Evolutionary conservation across 768 basidiomycete species (phyloP).

Genomic region (Auriculariales sp.): DNA sequence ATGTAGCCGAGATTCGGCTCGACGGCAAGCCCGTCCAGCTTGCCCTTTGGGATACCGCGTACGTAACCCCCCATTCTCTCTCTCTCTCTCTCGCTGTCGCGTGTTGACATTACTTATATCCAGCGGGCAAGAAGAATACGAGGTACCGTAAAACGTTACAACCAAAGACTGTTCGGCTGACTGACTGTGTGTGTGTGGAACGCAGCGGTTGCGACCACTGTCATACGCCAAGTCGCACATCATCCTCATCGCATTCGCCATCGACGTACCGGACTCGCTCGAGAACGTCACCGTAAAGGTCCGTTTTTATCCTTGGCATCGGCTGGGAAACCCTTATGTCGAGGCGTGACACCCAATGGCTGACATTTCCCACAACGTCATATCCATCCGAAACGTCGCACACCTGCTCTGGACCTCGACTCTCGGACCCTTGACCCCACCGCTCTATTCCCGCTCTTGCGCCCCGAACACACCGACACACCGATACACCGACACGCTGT

Average conservation of each 20-base stretch:
- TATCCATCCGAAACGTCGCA: neutral
- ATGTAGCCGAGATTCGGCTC: constrained; percentile 93
- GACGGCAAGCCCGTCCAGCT: constrained; percentile 97
- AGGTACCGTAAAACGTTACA: constrained; percentile 33
- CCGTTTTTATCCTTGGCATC: no score
- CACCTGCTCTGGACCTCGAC: neutral
- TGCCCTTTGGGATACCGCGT: constrained; percentile 99
- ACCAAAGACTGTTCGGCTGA: neutral
- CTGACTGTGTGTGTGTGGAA: constrained; percentile 1
- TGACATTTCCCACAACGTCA: neutral
- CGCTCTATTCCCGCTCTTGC: no score
- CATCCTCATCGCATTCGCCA: constrained; percentile 91
- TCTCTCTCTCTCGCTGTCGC: neutral
- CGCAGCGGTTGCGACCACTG: constrained; percentile 80
- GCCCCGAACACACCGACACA: neutral
- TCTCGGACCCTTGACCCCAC: no score
- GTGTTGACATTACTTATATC: neutral
- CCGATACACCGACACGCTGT: constrained; percentile 7
- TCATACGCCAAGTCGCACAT: constrained; percentile 98
- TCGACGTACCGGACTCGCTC: constrained; percentile 92
- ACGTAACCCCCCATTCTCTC: constrained; percentile 22
- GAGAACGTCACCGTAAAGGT: constrained; percentile 94
- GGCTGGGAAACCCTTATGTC: no score
- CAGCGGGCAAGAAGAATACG: constrained; percentile 98
- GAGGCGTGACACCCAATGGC: neutral